Evolutionary conservation across 1,284 basidiomycete species (phyloP).

Genomic region (Agaricales sp.): DNA sequence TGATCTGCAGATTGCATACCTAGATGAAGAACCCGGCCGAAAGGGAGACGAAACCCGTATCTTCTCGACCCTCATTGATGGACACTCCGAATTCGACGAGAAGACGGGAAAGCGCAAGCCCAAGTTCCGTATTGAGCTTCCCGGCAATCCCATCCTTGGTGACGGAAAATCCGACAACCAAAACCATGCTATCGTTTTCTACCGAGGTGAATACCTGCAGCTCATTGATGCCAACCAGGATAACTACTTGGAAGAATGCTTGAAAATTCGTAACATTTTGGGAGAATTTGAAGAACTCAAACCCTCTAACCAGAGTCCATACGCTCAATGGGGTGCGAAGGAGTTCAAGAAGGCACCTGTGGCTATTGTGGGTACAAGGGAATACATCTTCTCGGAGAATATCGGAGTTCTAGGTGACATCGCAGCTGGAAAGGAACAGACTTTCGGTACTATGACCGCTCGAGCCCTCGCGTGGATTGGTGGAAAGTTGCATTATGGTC

Average conservation of each 20-base stretch:
- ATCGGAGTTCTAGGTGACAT: conserved; percentile 99
- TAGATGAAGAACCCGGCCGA: conserved; percentile 89
- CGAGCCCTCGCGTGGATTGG: conserved; percentile 96
- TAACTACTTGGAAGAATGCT: conserved; percentile 98
- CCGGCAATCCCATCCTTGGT: conserved; percentile 98
- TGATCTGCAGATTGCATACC: conserved; percentile 96
- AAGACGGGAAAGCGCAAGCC: conserved; percentile 85
- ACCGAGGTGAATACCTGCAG: conserved; percentile 97
- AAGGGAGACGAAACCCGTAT: conserved; percentile 86
- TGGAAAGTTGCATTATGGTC: conserved; percentile 97
- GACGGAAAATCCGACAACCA: conserved; percentile 99
- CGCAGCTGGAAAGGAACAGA: conserved; percentile 99
- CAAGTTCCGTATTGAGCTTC: conserved; percentile 97
- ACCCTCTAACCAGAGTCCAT: conserved; percentile 88
- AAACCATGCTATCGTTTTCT: conserved; percentile 99
- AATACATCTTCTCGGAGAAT: conserved; percentile 99
- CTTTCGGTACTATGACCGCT: conserved; percentile 98
- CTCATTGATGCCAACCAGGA: conserved; percentile 99
- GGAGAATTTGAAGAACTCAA: conserved; percentile 97
- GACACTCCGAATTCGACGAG: conserved; percentile 93
- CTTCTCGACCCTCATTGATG: conserved; percentile 94
- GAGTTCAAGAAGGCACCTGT: conserved; percentile 89
- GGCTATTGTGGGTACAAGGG: conserved; percentile 96
- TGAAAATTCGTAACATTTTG: conserved; percentile 97
- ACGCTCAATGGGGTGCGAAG: conserved; percentile 88